Conservation (phyloP, 2,329 filamentous ascomycete species). For the Botrytis aclada region DNA sequence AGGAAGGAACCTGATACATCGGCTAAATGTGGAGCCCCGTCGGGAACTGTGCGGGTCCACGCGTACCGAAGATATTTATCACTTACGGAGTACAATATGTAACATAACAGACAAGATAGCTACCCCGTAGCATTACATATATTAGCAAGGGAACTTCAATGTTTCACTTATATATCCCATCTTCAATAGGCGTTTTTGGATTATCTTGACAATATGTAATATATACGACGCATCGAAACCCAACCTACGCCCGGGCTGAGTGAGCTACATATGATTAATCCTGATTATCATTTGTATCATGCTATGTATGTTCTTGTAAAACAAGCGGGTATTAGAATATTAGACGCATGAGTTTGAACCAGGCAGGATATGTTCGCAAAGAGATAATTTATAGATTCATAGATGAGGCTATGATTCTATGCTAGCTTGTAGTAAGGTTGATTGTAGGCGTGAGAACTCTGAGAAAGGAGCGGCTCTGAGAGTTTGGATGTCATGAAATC, state of each 20-base stretch:
- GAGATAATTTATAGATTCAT: too few relatives aligned
- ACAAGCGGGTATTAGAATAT: neutral
- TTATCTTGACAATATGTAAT: neutral
- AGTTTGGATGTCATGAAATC: too few relatives aligned
- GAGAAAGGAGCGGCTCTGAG: neutral
- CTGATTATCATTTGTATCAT: neutral
- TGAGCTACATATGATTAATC: neutral
- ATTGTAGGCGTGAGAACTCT: neutral
- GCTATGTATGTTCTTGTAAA: neutral
- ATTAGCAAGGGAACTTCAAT: neutral
- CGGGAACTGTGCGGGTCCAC: neutral
- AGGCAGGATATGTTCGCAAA: too few relatives aligned
- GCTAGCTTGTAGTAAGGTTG: neutral
- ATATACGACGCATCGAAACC: neutral
- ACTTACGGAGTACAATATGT: too few relatives aligned
- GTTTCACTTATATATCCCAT: neutral
- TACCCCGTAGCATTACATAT: too few relatives aligned
- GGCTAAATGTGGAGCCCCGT: neutral
- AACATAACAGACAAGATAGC: too few relatives aligned
- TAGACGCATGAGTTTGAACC: too few relatives aligned
- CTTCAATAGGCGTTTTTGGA: neutral
- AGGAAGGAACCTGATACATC: neutral
- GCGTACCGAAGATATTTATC: neutral
- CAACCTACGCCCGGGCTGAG: neutral
- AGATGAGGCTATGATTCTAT: fast-evolving